Evolutionary conservation across 495 filamentous ascomycete genomes (phyloP), one percentile per base, ranked within the genome.

Genomic region (Penicillium soppii): DNA sequence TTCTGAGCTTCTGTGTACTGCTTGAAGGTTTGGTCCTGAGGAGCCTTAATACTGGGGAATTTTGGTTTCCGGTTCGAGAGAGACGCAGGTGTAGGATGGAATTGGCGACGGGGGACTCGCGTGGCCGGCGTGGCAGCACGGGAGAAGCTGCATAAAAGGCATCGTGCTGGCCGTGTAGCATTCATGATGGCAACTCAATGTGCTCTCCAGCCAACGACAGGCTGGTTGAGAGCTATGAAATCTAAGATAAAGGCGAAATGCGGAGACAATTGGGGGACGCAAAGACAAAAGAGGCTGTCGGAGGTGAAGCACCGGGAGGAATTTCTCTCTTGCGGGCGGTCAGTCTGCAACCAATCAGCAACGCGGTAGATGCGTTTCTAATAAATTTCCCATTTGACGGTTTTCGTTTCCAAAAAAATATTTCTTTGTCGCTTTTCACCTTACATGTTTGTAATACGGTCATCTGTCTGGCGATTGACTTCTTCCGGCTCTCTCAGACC

Each of bases 1-100:
- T 85, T 80, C 63, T 97, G 87, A 33, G 83, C 79, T 38, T 74
- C 67, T 3, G 84, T 84, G 73, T 95, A 97, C 5, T 74, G 61
- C 52, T 80, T 69, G 65, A 86, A 86, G 54, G 58, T 77, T 51
- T 47, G 70, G 4, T 16, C 15, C 27, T 57, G 53, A 2, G 45
- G 35, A 29, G 62, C 44, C 48, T 59, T 56, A 16, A 59, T 50
- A 53, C 57, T 63, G 43, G 54, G 61, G 50, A 57, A 46, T 39
- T 63, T 66, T 19, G 63, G 63, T 65, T 70, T 68, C 54, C 59
- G 56, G 67, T 75, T 64, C 25, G 64, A 50, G 53, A 70, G 56
- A 17, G 55, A 54, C 17, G 67, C 54, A 36, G 74, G 58, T 15
- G 78, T 76, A 19, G 70, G 65, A 64, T 82, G 76, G 69, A 84